Percentiles rank a stretch among this genome's conserved stretches.
Evolutionary conservation across 2,329 filamentous ascomycete species (phyloP).

Genomic region (Aspergillus fumigatus): DNA sequence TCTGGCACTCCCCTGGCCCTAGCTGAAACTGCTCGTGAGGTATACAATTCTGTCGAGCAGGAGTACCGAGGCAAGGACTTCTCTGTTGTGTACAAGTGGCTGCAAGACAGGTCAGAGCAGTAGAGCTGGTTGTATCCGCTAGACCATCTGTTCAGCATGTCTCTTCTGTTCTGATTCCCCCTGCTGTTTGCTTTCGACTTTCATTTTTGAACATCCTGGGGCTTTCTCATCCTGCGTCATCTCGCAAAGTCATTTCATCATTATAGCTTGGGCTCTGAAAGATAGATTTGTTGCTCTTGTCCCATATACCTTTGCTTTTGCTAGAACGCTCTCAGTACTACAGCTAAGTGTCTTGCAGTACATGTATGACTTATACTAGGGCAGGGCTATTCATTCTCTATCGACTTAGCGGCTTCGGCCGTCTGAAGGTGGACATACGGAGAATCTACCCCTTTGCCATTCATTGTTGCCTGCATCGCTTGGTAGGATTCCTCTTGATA

Average conservation of each 20-base stretch:
- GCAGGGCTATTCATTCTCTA: background rate
- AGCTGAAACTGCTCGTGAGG: slow-evolving; percentile 56
- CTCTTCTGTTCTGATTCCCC: background rate
- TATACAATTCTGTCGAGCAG: slow-evolving; percentile 65
- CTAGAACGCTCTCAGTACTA: background rate
- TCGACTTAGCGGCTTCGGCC: background rate
- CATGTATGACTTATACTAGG: background rate
- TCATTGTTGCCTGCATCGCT: background rate
- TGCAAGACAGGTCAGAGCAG: slow-evolving; percentile 43
- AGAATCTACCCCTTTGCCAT: background rate
- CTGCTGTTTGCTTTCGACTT: background rate
- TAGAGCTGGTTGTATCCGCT: background rate
- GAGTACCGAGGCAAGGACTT: slow-evolving; percentile 69
- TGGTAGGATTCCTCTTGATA: background rate
- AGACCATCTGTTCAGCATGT: background rate
- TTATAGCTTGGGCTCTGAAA: background rate
- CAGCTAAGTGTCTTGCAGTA: slow-evolving; percentile 1
- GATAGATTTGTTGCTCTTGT: background rate
- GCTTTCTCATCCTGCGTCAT: background rate
- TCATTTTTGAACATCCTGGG: background rate
- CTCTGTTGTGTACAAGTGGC: slow-evolving; percentile 72
- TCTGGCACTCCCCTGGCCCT: slow-evolving; percentile 63
- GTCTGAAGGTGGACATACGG: background rate
- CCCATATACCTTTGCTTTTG: background rate
- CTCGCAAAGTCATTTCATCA: background rate